Evolutionary conservation across 139 green algal genomes (phyloP).

Genomic region (Tetradesmus obliquus): DNA sequence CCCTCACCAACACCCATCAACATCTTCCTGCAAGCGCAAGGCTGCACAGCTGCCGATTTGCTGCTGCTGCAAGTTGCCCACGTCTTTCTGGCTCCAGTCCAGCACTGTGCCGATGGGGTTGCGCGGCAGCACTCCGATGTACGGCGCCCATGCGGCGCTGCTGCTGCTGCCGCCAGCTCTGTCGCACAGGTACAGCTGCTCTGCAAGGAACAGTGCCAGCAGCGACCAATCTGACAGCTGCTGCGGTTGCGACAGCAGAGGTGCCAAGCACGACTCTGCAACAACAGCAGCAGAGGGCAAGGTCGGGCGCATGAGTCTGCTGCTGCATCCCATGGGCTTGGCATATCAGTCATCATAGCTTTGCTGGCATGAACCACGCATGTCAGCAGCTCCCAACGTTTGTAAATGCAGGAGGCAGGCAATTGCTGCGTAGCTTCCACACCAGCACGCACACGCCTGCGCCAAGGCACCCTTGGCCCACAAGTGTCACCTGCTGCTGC

Average conservation of each 20-base stretch:
- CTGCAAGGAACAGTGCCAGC: conserved; percentile 72
- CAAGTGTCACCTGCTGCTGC: conserved; percentile 46
- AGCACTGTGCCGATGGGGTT: conserved; percentile 64
- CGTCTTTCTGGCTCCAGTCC: conserved; percentile 71
- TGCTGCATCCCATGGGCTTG: background rate
- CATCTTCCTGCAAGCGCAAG: background rate
- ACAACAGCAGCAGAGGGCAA: background rate
- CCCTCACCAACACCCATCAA: no score
- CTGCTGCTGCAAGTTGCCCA: conserved; percentile 10
- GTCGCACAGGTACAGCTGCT: conserved; percentile 35
- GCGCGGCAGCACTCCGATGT: conserved; percentile 65
- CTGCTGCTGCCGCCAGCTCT: background rate
- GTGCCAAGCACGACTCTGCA: conserved; percentile 32
- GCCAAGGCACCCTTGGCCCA: background rate
- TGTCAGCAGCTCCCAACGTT: background rate
- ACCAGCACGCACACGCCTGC: background rate
- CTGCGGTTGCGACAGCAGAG: background rate
- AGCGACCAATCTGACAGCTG: conserved; percentile 72
- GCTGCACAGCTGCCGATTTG: background rate
- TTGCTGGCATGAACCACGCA: background rate
- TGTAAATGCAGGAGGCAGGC: background rate
- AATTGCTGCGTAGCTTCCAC: background rate
- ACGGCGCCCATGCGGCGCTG: conserved; percentile 42
- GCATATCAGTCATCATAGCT: background rate
- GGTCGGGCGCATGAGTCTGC: background rate